Base-by-base conservation (phyloP, 1,284 basidiomycete species). In the Moesziomyces globuligerus region DNA sequence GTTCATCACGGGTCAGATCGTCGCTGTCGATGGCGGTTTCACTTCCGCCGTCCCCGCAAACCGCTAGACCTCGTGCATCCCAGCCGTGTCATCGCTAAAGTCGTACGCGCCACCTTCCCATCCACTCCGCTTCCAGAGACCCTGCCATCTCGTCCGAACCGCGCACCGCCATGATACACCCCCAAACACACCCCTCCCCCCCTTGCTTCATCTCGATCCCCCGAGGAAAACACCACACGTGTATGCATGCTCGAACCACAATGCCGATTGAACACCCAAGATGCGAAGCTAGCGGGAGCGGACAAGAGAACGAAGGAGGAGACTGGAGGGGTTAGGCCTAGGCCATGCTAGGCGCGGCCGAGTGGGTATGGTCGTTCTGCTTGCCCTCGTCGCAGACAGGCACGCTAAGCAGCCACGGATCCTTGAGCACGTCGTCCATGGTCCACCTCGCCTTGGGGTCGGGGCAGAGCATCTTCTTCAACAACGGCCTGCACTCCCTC, bases 391-490 rank as follows among this genome's bases (percentile, higher is more conserved):
- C 62, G 32, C 68, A 71, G 15, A 71, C 18, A 17, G 58, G 58
- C 13, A 71, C 68, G 9, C 43, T 41, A 15, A 57, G 23, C 60
- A 97, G 84, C 94, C 94, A 98, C 46, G 89, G 81, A 79, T 97
- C 90, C 74, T 87, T 87, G 60, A 95, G 85, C 46, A 92, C 88
- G 48, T 94, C 92, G 71, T 98, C 94, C 74, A 95, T 91, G 48
- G 88, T 85, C 73, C 86, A 87, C 23, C 95, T 86, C 40, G 86
- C 84, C 84, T 91, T 91, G 17, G 94, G 93, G 80, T 97, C 91
- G 1, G 95, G 95, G 79, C 96, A 93, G 46, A 98, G 87, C 94
- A 98, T 98, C 86, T 90, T 90, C 78, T 94, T 89, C 66, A 98
- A 87, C 67, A 98, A 84, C 36, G 88, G 86, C 26, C 95, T 86